A percentile compares a stretch with the other conserved stretches of the same genome.
Conservation (phyloP, 225 moss, liverwort and hornwort genomes). For the Bryoerythrophyllum caledonicum region DNA sequence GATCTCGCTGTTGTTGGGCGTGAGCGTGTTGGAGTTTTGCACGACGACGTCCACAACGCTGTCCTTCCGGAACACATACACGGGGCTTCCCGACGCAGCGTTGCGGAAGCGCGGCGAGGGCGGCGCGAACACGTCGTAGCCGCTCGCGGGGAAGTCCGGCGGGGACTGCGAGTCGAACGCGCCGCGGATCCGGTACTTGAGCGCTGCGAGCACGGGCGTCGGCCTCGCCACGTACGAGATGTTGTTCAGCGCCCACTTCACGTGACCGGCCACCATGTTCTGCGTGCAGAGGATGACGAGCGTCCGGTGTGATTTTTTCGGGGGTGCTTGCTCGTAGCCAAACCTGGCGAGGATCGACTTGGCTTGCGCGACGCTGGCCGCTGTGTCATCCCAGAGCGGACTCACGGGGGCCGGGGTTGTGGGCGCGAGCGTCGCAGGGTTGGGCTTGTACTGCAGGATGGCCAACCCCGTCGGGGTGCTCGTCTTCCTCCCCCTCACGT, state of each 20-base stretch:
- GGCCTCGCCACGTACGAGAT: constrained; percentile 37
- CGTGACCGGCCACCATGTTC: constrained; percentile 41
- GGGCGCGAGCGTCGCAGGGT: constrained; percentile 29
- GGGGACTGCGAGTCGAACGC: constrained; percentile 37
- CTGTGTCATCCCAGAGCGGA: constrained; percentile 57
- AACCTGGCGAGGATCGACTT: constrained; percentile 30
- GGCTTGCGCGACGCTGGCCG: constrained; percentile 42
- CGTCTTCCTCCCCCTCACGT: constrained; percentile 53
- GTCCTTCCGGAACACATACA: constrained; percentile 24
- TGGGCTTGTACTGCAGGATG: constrained; percentile 59
- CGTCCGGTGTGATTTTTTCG: constrained; percentile 31
- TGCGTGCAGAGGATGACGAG: constrained; percentile 58
- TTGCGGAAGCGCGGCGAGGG: constrained; percentile 29
- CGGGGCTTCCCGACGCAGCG: constrained; percentile 42
- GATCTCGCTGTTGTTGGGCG: constrained; percentile 52
- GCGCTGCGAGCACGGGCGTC: constrained; percentile 43
- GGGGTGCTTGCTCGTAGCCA: constrained; percentile 31
- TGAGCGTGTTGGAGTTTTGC: constrained; percentile 57
- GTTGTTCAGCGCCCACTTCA: constrained; percentile 70
- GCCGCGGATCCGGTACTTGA: constrained; percentile 25
- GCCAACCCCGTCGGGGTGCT: constrained; percentile 58
- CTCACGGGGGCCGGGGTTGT: constrained; percentile 42
- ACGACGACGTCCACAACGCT: constrained; percentile 37
- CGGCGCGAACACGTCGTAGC: constrained; percentile 44
- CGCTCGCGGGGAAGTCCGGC: constrained; percentile 23